These are phyloP conservation scores for Neurospora sublineolata DNA, from an alignment of 495 filamentous ascomycete genomes.

Conservation along the genomic window DNA sequence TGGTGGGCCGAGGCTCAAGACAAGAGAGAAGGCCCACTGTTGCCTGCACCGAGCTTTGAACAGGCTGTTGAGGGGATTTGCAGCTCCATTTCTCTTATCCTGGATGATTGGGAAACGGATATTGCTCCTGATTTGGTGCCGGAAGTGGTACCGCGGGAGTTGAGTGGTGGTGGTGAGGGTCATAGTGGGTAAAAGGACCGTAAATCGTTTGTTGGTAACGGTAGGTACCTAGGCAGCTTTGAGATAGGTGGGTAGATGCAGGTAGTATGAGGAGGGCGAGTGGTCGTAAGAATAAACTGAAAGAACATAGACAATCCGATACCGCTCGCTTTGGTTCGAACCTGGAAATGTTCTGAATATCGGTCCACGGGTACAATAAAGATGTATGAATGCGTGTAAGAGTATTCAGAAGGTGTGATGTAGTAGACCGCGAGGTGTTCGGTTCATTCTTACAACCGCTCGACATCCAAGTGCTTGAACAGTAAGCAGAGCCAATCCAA, in stretches of 20 bases:
- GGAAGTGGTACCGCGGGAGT: not conserved
- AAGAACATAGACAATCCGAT: not conserved
- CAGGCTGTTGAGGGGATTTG: not conserved
- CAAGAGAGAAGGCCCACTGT: not conserved
- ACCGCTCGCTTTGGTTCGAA: not conserved
- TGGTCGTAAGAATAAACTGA: not conserved
- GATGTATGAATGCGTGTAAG: not conserved
- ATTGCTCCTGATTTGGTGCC: not conserved
- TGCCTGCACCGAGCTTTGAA: not conserved
- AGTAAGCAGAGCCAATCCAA: not conserved
- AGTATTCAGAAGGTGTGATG: not conserved
- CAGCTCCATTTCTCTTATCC: not conserved
- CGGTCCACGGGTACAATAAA: not conserved
- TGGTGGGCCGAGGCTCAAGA: not conserved
- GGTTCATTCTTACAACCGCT: not conserved
- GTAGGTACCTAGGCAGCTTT: not conserved
- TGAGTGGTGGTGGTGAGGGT: not conserved
- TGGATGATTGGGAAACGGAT: not conserved
- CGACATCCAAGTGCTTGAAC: not conserved
- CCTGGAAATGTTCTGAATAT: not conserved
- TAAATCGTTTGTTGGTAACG: no score
- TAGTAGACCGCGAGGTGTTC: not conserved
- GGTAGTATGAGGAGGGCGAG: not conserved
- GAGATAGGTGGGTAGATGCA: not conserved
- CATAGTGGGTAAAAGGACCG: not conserved